Evolutionary conservation across 1,284 basidiomycete species (phyloP).

Genomic region (Stereum hirsutum): DNA sequence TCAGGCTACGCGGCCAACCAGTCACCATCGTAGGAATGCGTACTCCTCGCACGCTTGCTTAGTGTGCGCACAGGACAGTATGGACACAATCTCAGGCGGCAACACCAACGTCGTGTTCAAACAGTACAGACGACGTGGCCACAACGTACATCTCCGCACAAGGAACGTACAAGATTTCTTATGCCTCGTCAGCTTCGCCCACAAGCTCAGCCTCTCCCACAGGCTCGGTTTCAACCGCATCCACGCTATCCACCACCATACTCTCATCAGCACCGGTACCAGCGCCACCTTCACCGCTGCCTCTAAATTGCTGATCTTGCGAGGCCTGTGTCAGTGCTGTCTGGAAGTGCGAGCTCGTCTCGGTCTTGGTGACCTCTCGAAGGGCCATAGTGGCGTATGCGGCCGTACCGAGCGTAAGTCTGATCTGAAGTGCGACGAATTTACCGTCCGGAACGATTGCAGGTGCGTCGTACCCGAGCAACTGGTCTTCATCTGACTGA

Average conservation of each 20-base stretch:
- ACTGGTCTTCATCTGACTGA: slow-evolving; percentile 90
- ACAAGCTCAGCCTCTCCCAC: slow-evolving; percentile 8
- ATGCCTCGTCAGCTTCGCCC: background rate
- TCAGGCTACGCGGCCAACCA: too few species aligned
- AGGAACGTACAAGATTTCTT: too few species aligned
- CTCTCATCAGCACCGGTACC: slow-evolving; percentile 18
- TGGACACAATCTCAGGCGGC: too few species aligned
- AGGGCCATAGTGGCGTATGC: slow-evolving; percentile 96
- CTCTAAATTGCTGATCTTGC: slow-evolving; percentile 76
- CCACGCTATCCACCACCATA: too few species aligned
- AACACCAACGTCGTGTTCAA: too few species aligned
- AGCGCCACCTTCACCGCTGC: slow-evolving; percentile 26
- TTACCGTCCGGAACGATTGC: slow-evolving; percentile 58
- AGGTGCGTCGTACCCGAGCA: slow-evolving; percentile 74
- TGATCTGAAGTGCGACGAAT: slow-evolving; percentile 80
- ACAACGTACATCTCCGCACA: too few species aligned
- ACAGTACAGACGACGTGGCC: too few species aligned
- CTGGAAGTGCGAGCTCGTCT: slow-evolving; percentile 86
- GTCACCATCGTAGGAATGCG: too few species aligned
- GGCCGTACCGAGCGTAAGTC: slow-evolving; percentile 74
- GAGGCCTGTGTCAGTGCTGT: slow-evolving; percentile 69
- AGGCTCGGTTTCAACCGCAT: too few species aligned
- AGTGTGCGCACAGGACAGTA: too few species aligned
- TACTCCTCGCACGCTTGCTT: too few species aligned
- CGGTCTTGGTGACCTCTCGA: slow-evolving; percentile 87